Evolutionary conservation across 2,329 filamentous ascomycete species (phyloP), one percentile per base, ranked within the genome.

Genomic region (Lecanicillium sp.): DNA sequence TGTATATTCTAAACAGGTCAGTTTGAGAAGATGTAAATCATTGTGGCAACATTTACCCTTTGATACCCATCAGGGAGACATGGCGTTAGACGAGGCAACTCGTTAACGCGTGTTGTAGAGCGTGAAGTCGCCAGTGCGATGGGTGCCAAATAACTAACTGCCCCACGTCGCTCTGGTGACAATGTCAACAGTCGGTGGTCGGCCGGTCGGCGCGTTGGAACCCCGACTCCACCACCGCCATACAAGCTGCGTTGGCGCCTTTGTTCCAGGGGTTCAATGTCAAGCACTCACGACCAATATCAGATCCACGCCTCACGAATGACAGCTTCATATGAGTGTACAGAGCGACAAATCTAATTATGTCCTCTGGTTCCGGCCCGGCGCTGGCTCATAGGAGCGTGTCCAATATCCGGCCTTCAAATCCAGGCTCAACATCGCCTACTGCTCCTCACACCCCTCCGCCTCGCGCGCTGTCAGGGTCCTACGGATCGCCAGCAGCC

Each of bases 1-100:
- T 83, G 63, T 95, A 92, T 38, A 98, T 85, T 13, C 90, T 95
- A 41, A 16, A 16, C 35, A 28, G 5, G 38, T 51, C 30, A 51
- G 41, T 13, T n/a, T n/a, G 9, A 12, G 4, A 3, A 14, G 3
- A 5, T 12, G n/a, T 1, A 6, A 5, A 12, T n/a, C n/a, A 8
- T 5, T 9, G 1, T 3, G 1, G 12, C 2, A 5, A 12, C 11
- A 16, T 46, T 56, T 39, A 79, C 75, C 76, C 76, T 64, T 77
- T 79, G 56, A 82, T 81, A n/a, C 78, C 77, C 78, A 82, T 81
- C 45, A 38, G 40, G 46, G 39, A 32, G 38, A 35, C 38, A 33
- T 39, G 37, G 35, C 41, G 37, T 18, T 38, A 22, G 15, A 39
- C 37, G 22, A 25, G 11, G 22, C 22, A 25, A 25, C 7, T 25